Evolutionary conservation across 2,329 filamentous ascomycete species (phyloP), one percentile per base, ranked within the genome.

Genomic region (Chrysosporium keratinophilum): DNA sequence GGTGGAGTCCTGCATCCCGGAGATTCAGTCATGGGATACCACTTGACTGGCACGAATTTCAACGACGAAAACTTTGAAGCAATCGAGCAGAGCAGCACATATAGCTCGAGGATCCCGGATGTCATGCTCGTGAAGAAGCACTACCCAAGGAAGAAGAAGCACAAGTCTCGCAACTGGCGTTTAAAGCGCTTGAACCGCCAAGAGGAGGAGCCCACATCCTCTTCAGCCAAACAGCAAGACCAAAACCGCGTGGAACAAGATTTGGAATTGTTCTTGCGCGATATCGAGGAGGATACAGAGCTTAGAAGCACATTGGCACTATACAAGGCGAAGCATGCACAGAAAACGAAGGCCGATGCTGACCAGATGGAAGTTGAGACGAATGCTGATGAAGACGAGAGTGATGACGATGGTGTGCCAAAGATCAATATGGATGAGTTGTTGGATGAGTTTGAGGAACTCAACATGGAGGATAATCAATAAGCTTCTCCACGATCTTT

Each of bases 41-140:
- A 95, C 69, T 73, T 98, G 47, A 83, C 82, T 3, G 90, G 88
- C 48, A 84, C 88, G 52, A 95, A 95, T 69, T 96, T 91, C 77
- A 97, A 98, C 78, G 93, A 89, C 66, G 76, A 79, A 9, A 80
- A 94, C 61, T 89, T 85, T 61, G 89, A 95, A 62, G 86, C 84
- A 4, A 78, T 96, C 34, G 89, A 96, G 69, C 72, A 79, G 49
- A 88, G 84, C 51, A 82, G 82, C 68, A 82, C 84, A 49, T 91
- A 94, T 71, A 76, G 81, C 2, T 84, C 83, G 2, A 82, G 78
- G 2, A 87, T 98, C 54, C 93, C 93, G 0, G 93, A 98, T 64
- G 93, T 97, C 0, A 74, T 98, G 5, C 78, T 98, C 2, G 88
- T 98, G 69, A 97, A 95, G 88, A 98, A 98, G 72, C 84, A 88